A percentile compares a stretch with the other conserved stretches of the same genome.
Evolutionary conservation across 1,284 basidiomycete genomes (phyloP).

Genomic region (Xerocomus nothofagi): DNA sequence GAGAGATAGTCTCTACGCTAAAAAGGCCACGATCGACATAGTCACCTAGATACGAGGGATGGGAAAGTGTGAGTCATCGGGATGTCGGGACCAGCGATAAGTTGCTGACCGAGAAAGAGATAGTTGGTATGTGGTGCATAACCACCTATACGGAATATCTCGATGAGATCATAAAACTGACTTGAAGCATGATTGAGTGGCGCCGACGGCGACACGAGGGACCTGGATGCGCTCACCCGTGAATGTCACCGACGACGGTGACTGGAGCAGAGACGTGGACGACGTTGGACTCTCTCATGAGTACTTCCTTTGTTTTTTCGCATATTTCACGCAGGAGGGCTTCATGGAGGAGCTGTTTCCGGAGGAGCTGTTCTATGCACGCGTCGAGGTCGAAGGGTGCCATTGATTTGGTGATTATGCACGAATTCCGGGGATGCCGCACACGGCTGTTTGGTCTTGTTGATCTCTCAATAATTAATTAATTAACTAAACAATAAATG

Average conservation of each 20-base stretch:
- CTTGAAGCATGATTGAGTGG: constrained; percentile 49
- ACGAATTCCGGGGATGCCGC: constrained; percentile 4
- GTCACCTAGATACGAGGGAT: constrained; percentile 64
- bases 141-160: constrained; percentile 98
- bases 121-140: constrained; percentile 97
- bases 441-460: constrained; percentile 39
- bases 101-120: constrained; percentile 90
- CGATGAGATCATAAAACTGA: constrained; percentile 99
- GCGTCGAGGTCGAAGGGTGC: constrained; percentile 94
- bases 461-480: constrained; percentile 21
- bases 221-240: constrained; percentile 71
- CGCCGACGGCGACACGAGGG: constrained; percentile 9
- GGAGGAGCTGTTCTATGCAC: constrained; percentile 86
- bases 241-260: constrained; percentile 98
- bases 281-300: constrained; percentile 99
- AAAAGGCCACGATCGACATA: constrained; percentile 98
- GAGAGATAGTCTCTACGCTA: constrained; percentile 97
- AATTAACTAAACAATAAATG: constrained; percentile 3
- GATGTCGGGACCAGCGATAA: constrained; percentile 6
- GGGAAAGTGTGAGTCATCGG: constrained; percentile 7
- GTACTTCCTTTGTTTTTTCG: constrained; percentile 97
- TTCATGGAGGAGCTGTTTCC: constrained; percentile 92
- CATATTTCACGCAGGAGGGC: constrained; percentile 93
- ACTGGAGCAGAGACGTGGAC: constrained; percentile 98
- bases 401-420: constrained; percentile 50